Percentiles rank a stretch among this genome's conserved stretches.
These are phyloP conservation scores for Gossypium thurberi DNA, from an alignment of 345 rosid species.

Conservation along the genomic window DNA sequence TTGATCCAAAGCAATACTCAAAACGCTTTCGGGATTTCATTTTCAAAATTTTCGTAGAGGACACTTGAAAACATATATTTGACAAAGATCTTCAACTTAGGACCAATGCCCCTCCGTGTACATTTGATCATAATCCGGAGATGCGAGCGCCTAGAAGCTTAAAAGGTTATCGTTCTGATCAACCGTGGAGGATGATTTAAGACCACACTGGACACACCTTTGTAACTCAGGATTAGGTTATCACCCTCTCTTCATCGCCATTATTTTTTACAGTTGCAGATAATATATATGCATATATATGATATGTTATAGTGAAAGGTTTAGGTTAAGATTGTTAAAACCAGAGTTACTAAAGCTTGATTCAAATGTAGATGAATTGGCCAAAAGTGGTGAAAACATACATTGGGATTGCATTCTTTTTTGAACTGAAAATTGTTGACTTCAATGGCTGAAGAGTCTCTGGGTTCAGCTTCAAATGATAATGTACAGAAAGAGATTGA, in stretches of 20 bases:
- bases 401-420: slow-evolving; percentile 20
- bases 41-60: background rate
- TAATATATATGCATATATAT: background rate
- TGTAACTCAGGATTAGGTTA: background rate
- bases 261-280: slow-evolving; percentile 13
- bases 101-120: slow-evolving; percentile 7
- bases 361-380: slow-evolving; percentile 30
- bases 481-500: slow-evolving; percentile 20
- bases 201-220: background rate
- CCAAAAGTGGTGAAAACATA: background rate
- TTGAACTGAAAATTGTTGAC: slow-evolving; percentile 5
- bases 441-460: slow-evolving; percentile 8
- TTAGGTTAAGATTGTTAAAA: slow-evolving; percentile 15
- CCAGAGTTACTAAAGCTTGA: slow-evolving; percentile 12
- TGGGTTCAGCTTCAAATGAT: slow-evolving; percentile 13
- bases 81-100: background rate
- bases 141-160: slow-evolving; percentile 13
- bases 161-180: background rate
- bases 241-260: slow-evolving; percentile 14
- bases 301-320: slow-evolving; percentile 16
- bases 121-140: slow-evolving; percentile 17
- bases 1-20: background rate
- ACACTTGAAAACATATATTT: background rate
- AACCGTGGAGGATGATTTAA: slow-evolving; percentile 1
- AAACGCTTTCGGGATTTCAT: background rate